These are phyloP conservation scores for Suillus tomentosus DNA, from an alignment of 768 basidiomycete genomes.

Conservation along the genomic window DNA sequence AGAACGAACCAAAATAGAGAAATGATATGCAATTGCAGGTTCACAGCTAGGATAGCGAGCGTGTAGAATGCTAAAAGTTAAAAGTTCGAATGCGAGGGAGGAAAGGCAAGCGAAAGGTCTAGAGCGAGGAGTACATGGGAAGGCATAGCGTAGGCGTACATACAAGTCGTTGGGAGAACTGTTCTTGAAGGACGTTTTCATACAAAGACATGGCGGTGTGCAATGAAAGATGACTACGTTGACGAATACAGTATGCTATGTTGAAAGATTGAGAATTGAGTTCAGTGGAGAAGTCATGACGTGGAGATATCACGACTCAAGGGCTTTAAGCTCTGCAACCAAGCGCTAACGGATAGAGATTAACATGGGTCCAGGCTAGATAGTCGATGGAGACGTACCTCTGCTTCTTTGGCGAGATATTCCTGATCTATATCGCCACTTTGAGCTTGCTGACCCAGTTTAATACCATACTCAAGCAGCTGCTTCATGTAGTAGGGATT, in stretches of 20 bases:
- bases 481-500: slow-evolving; percentile 82
- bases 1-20: slow-evolving; percentile 5
- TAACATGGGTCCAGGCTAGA: slow-evolving; percentile 8
- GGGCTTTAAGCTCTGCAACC: slow-evolving; percentile 60
- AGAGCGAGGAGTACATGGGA: slow-evolving; percentile 8
- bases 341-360: slow-evolving; percentile 47
- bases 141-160: slow-evolving; percentile 31
- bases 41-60: slow-evolving; percentile 28
- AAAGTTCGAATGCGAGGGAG: slow-evolving; percentile 24
- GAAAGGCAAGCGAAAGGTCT: slow-evolving; percentile 1
- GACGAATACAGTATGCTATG: slow-evolving; percentile 31
- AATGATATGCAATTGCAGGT: slow-evolving; percentile 13
- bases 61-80: slow-evolving; percentile 27
- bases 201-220: slow-evolving; percentile 31
- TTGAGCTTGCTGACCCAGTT: slow-evolving; percentile 48
- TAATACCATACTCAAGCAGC: slow-evolving; percentile 69
- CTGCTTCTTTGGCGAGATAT: slow-evolving; percentile 52
- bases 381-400: slow-evolving; percentile 41
- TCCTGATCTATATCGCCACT: slow-evolving; percentile 47
- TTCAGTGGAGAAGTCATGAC: background rate
- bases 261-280: slow-evolving; percentile 15
- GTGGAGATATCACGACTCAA: slow-evolving; percentile 37
- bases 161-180: slow-evolving; percentile 25
- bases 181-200: slow-evolving; percentile 27
- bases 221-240: slow-evolving; percentile 22